Conservation (phyloP, 1,139 yeast species). For the Suhomyces kunorum region DNA sequence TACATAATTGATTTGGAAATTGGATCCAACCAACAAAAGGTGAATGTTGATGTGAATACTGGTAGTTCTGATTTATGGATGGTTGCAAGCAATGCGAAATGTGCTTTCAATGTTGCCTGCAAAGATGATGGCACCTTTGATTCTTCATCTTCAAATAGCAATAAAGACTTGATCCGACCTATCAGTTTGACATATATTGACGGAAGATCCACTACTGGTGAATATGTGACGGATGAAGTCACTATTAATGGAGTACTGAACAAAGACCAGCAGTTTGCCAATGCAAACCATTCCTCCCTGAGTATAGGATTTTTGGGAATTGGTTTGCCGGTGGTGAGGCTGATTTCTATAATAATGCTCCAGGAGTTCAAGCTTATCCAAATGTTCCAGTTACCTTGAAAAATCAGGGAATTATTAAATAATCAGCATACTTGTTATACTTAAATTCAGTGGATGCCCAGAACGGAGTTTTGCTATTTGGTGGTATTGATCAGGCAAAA, state of each 20-base stretch:
- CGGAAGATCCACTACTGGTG: slow-evolving; percentile 17
- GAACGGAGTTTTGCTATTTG: slow-evolving; percentile 22
- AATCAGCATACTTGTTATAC: slow-evolving; percentile 25
- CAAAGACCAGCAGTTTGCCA: slow-evolving; percentile 21
- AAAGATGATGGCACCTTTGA: slow-evolving; percentile 14
- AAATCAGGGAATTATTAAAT: slow-evolving; percentile 22
- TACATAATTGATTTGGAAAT: slow-evolving; percentile 12
- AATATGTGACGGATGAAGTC: slow-evolving; percentile 21
- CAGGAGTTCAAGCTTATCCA: slow-evolving; percentile 15
- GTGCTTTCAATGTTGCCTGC: slow-evolving; percentile 19
- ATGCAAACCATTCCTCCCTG: slow-evolving; percentile 18
- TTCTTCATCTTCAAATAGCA: slow-evolving; percentile 11
- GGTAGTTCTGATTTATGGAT: slow-evolving; percentile 28
- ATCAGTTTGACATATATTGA: slow-evolving; percentile 22
- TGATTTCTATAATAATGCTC: not conserved
- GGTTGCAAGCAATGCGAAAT: slow-evolving; percentile 24
- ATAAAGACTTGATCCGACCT: slow-evolving; percentile 4
- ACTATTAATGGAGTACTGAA: slow-evolving; percentile 15
- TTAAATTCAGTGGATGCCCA: slow-evolving; percentile 16
- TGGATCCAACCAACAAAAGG: slow-evolving; percentile 16
- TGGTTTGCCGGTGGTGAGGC: slow-evolving; percentile 28
- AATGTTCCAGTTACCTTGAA: slow-evolving; percentile 25
- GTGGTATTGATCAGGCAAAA: slow-evolving; percentile 23
- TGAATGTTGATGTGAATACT: slow-evolving; percentile 20
- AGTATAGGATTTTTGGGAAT: slow-evolving; percentile 34